A percentile compares a stretch with the other conserved stretches of the same genome.
These are phyloP conservation scores for Trichocladium antarcticum DNA, from an alignment of 495 filamentous ascomycete species.

Conservation along the genomic window DNA sequence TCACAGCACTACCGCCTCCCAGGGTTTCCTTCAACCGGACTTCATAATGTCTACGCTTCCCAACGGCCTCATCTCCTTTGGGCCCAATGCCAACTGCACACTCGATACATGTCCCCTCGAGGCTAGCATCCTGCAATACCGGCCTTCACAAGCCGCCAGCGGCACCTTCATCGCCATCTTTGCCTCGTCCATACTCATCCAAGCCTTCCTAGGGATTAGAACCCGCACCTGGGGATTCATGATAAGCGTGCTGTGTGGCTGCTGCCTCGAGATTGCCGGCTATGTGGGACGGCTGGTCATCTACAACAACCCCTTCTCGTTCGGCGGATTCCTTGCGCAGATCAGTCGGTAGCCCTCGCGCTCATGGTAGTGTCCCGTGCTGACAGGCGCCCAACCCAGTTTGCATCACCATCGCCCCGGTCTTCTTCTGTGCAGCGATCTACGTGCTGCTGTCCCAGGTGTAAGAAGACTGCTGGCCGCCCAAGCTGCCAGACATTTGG, in stretches of 20 bases:
- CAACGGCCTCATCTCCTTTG: no score
- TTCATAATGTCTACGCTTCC: no score
- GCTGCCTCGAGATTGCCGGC: conserved; percentile 25
- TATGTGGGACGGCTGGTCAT: conserved; percentile 36
- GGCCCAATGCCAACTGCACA: conserved; percentile 21
- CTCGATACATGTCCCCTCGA: conserved; percentile 20
- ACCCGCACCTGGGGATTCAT: conserved; percentile 20
- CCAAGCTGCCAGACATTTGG: no score
- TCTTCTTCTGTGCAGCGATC: conserved; percentile 43
- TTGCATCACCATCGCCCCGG: conserved; percentile 42
- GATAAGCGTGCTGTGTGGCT: conserved; percentile 26
- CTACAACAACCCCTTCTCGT: conserved; percentile 33
- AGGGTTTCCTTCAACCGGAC: no score
- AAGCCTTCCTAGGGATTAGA: conserved; percentile 22
- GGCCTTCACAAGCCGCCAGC: conserved; percentile 17
- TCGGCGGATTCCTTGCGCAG: conserved; percentile 33
- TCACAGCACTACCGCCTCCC: no score
- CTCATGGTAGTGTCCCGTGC: no score
- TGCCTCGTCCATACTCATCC: conserved; percentile 3
- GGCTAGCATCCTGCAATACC: conserved; percentile 16
- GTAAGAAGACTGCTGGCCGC: no score
- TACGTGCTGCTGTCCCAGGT: conserved; percentile 27
- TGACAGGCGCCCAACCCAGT: conserved; percentile 9
- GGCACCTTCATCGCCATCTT: conserved; percentile 15
- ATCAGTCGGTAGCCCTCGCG: conserved; percentile 21